Base-by-base conservation (phyloP, 805 yeast species). In the Isabelozyma heimii region DNA sequence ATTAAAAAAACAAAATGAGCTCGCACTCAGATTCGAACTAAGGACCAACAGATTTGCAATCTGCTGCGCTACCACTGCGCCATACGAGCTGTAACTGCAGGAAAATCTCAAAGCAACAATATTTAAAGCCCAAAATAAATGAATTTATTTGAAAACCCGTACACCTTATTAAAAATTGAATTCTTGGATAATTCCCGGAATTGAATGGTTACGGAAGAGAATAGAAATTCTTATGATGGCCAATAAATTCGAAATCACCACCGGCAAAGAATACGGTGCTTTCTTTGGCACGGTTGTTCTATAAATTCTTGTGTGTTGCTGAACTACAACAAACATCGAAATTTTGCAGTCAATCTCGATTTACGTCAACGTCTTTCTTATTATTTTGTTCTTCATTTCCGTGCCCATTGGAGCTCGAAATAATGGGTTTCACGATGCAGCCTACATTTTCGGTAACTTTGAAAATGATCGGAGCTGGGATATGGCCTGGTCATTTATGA, bases 1-100 rank as follows among this genome's bases (percentile, higher is more conserved):
- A 40, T 14, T 8, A 15, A 40, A 40, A 7, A 40, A 40, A 26
- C 4, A 37, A 15, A 13, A 12, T 2, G 14, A 86, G 94, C 90
- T 84, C 82, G 85, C 84, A 80, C 89, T 85, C 95, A 85, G 96
- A 84, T 69, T 89, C 84, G 96, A 89, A 89, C 96, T 85, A 83
- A 85, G 91, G 94, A 89, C 96, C 95, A 87, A 84, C 88, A 87
- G 96, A 89, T 87, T 88, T 89, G 96, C 95, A 89, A 89, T 89
- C 96, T 85, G 89, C 91, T 87, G 94, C 95, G 91, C 92, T 88
- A 87, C 96, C 94, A 84, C 94, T 88, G 91, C 91, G 94, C 95
- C 91, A 88, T 78, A 79, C 84, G 60, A 62, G 65, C 66, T 37
- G n/a, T 30, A 4, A 30, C n/a, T 30, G n/a, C n/a, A 9, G 5